Percentiles rank a stretch among this genome's conserved stretches.
These are phyloP conservation scores for Stevia rebaudiana DNA, from an alignment of 140 eudicot genomes.

Conservation along the genomic window DNA sequence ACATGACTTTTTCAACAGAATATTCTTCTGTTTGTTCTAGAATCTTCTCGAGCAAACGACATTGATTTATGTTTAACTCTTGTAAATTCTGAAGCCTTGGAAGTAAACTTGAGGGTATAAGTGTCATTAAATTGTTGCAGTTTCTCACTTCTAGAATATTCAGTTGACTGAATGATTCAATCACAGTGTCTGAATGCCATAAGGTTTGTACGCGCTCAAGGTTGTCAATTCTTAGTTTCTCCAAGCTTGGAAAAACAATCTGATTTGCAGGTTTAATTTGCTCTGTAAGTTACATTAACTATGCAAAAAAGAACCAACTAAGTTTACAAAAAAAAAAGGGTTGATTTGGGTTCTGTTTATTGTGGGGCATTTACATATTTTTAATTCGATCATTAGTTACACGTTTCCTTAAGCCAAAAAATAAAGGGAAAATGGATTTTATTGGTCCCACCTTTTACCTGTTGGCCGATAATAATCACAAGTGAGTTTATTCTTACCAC, in stretches of 20 bases:
- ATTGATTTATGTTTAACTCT: conserved; percentile 25
- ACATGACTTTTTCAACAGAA: conserved; percentile 11
- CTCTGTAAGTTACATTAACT: conserved; percentile 14
- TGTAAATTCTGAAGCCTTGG: conserved; percentile 26
- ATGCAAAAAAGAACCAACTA: neutral
- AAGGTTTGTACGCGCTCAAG: conserved; percentile 20
- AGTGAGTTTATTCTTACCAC: no score
- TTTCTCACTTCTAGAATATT: conserved; percentile 28
- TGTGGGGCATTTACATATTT: no score
- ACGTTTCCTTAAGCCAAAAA: no score
- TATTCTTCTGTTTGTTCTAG: conserved; percentile 21
- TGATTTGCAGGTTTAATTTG: conserved; percentile 12
- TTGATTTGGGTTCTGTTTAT: no score
- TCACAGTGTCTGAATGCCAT: conserved; percentile 20
- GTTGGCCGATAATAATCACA: no score
- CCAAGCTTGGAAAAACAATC: conserved; percentile 37
- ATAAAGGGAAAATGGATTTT: no score
- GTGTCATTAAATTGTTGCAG: conserved; percentile 23
- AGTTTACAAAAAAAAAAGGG: neutral
- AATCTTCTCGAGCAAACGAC: conserved; percentile 24
- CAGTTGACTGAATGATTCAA: conserved; percentile 30
- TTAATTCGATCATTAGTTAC: no score
- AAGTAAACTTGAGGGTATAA: conserved; percentile 24
- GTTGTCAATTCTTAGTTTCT: conserved; percentile 34
- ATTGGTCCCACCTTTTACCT: no score